These are phyloP conservation scores for Coniferiporia weirii DNA, from an alignment of 1,284 basidiomycete genomes.

Conservation along the genomic window DNA sequence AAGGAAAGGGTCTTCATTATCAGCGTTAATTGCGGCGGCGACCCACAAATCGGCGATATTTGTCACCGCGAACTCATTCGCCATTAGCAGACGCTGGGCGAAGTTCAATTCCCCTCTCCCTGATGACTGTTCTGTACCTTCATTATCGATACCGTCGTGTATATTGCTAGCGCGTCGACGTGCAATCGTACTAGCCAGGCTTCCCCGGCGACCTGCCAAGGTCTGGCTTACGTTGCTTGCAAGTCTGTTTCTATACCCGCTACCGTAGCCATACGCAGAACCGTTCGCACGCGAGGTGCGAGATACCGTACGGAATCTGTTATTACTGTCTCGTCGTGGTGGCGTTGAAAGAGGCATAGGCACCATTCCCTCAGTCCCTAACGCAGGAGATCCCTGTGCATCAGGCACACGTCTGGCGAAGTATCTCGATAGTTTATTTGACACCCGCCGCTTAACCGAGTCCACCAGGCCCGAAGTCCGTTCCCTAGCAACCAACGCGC, in stretches of 20 bases:
- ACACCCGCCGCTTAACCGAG: slow-evolving; percentile 40
- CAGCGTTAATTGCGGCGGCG: slow-evolving; percentile 86
- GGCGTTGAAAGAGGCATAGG: slow-evolving; percentile 46
- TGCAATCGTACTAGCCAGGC: slow-evolving; percentile 38
- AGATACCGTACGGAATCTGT: slow-evolving; percentile 37
- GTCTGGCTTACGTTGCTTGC: slow-evolving; percentile 22
- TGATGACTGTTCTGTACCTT: slow-evolving; percentile 32
- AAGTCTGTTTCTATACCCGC: slow-evolving; percentile 48
- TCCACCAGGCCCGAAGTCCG: slow-evolving; percentile 33
- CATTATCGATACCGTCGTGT: slow-evolving; percentile 25
- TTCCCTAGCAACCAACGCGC: slow-evolving; percentile 36
- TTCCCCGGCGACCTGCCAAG: slow-evolving; percentile 21
- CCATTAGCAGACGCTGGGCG: slow-evolving; percentile 85
- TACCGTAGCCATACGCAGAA: slow-evolving; percentile 74
- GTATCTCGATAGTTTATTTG: slow-evolving; percentile 53
- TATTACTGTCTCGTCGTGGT: slow-evolving; percentile 33
- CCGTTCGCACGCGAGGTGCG: slow-evolving; percentile 58
- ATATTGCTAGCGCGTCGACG: slow-evolving; percentile 46
- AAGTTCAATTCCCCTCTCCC: slow-evolving; percentile 64
- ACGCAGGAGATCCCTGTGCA: slow-evolving; percentile 29
- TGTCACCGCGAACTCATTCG: slow-evolving; percentile 86
- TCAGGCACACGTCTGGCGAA: slow-evolving; percentile 45
- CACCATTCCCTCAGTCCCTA: slow-evolving; percentile 21
- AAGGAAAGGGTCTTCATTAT: slow-evolving; percentile 75
- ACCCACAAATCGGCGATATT: slow-evolving; percentile 92